Evolutionary conservation across 2,329 filamentous ascomycete genomes (phyloP).

Genomic region (Arthrobotrys musiformis): DNA sequence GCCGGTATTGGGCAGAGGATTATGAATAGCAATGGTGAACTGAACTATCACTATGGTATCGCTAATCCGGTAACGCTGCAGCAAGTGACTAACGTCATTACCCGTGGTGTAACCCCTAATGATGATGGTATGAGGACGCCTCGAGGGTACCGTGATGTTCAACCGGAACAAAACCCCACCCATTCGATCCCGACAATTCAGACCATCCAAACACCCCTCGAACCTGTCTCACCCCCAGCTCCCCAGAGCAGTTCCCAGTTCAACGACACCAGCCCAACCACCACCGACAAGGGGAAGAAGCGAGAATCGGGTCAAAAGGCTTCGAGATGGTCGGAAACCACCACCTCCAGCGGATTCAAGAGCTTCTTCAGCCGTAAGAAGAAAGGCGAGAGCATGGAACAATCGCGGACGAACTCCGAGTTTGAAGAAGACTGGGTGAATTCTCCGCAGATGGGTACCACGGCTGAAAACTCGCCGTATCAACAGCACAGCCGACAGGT

Average conservation of each 20-base stretch:
- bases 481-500: constrained; percentile 55
- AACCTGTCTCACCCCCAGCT: constrained; percentile 56
- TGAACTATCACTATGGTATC: constrained; percentile 60
- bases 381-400: constrained; percentile 70
- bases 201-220: constrained; percentile 57
- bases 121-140: constrained; percentile 56
- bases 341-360: constrained; percentile 83
- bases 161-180: constrained; percentile 4
- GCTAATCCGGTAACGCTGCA: constrained; percentile 50
- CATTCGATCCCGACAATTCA: constrained; percentile 48
- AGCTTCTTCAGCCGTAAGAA: constrained; percentile 73
- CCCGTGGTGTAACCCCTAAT: constrained; percentile 77
- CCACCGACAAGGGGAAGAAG: constrained; percentile 70
- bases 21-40: constrained; percentile 56
- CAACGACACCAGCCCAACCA: constrained; percentile 67
- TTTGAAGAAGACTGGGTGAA: constrained; percentile 67
- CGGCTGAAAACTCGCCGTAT: constrained; percentile 51
- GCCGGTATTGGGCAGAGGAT: constrained; percentile 58
- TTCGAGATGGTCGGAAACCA: constrained; percentile 97
- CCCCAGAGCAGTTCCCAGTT: constrained; percentile 41
- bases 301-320: constrained; percentile 92
- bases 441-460: constrained; percentile 47
- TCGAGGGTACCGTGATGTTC: constrained; percentile 39
- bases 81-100: constrained; percentile 63
- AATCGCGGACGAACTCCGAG: constrained; percentile 83